Evolutionary conservation across 1,284 basidiomycete species (phyloP).

Genomic region (Rhodotorula sp.): DNA sequence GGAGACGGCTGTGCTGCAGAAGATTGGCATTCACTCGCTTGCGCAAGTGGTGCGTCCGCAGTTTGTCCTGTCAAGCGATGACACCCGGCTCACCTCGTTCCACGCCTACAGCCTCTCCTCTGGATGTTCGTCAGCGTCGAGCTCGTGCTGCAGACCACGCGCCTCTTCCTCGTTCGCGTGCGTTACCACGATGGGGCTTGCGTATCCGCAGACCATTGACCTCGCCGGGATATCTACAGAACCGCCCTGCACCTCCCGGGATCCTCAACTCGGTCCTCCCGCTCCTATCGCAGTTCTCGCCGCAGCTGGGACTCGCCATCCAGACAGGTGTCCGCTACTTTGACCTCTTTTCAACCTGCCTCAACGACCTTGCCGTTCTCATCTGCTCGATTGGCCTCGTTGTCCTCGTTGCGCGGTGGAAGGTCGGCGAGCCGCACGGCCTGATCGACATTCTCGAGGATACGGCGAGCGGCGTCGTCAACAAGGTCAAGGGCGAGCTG

Average conservation of each 20-base stretch:
- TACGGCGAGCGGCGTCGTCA: not conserved
- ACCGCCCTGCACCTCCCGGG: conserved; percentile 27
- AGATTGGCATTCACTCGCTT: conserved; percentile 11
- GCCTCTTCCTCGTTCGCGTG: conserved; percentile 38
- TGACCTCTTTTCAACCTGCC: conserved; percentile 30
- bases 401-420: conserved; percentile 22
- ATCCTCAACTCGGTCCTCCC: conserved; percentile 37
- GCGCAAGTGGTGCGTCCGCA: conserved; percentile 29
- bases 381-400: conserved; percentile 38
- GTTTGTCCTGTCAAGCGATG: not conserved
- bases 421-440: conserved; percentile 8
- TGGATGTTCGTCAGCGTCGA: conserved; percentile 46
- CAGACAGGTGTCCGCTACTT: conserved; percentile 33
- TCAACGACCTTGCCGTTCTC: conserved; percentile 42
- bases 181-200: not conserved
- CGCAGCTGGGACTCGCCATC: conserved; percentile 33
- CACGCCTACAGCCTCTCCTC: conserved; percentile 39
- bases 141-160: conserved; percentile 45
- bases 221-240: conserved; percentile 9
- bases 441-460: conserved; percentile 12
- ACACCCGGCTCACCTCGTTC: not conserved
- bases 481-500: not conserved
- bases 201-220: rapidly evolving
- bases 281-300: conserved; percentile 40
- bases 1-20: conserved; percentile 21